Base-by-base conservation (phyloP, 2,329 filamentous ascomycete species). In the Aureobasidium sp. region DNA sequence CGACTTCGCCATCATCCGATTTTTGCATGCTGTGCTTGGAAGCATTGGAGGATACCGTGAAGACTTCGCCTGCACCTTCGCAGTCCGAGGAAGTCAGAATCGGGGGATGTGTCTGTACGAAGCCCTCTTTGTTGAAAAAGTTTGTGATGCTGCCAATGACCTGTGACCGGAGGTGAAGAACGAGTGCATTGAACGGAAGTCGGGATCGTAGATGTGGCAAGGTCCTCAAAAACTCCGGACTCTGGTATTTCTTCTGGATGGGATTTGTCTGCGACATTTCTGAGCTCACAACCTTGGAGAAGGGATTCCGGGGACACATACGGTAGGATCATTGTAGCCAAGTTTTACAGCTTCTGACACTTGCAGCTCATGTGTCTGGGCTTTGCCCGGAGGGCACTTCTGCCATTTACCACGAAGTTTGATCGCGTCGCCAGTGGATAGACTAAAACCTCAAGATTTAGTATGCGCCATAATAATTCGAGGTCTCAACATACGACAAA, bases 41-140 rank as follows among this genome's bases (percentile, higher is more conserved):
- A 4, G 64, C 66, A 47, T 69, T 69, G 2, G 70, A 69, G 2
- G 70, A 70, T 40, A 97, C 78, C 11, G 85, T 85, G 70, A 99
- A 99, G 19, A 95, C 93, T 72, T 97, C 92, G 0, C 94, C 94
- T 1, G 92, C 94, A 4, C 94, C 94, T 77, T 99, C 94, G 70
- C 94, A 99, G 70, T 99, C 94, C 0, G 93, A 96, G 0, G 93
- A 97, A 1, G 94, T 97, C 70, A 99, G 90, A 69, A 97, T 86
- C 5, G 94, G 94, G 4, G 94, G 90, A 68, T 97, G 93, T 8
- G 90, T 90, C 75, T 97, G 89, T 63, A 90, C 82, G 69, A 90
- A 93, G 61, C 85, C 81, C 63, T 85, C 81, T 29, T 79, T 76
- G 50, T 82, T 81, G 75, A 97, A 97, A 75, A 91, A 93, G 50